Base-by-base conservation (phyloP, 176 grass and related monocot genomes). In the Metroxylon sagu region DNA sequence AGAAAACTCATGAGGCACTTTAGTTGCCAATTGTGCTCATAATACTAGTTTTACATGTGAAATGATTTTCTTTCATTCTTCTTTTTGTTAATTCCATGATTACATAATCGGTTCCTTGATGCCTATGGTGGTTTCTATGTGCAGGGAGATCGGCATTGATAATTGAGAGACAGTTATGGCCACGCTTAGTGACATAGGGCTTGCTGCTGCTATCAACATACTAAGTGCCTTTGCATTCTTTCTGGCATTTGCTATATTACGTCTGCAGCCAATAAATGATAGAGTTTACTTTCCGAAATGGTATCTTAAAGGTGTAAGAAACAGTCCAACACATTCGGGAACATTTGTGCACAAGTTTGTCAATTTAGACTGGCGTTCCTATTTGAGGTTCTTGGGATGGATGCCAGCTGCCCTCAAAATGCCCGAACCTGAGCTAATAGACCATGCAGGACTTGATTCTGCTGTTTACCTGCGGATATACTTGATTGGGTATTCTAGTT, bases 281-380 rank as follows among this genome's bases (percentile, higher is more conserved):
- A 82, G 94, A 53, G 94, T 99, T 56, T 99, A 99, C 77, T 99
- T 99, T 61, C 85, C 94, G 70, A 99, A 99, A 77, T 99, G 94
- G 94, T 99, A 99, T 74, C 73, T 99, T 59, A 99, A 85, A 82
- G 94, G 88, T 56, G 64, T 84, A 61, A 93, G 94, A 78, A 86
- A 77, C 77, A 93, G 87, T 48, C 94, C 94, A 74, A 73, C 66
- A 61, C 72, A 65, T 29, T 80, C 81, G 53, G 85, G 82, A 76
- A 50, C 67, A 59, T 73, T 85, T 73, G 67, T 89, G 62, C 70
- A 71, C 7, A 99, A 99, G 63, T 93, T 99, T 79, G 82, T 99
- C 61, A 99, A 99, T 79, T 77, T 99, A 70, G 79, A 99, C 71
- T 60, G 79, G 84, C 83, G 76, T 14, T 89, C 87, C 15, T 99